Evolutionary conservation across 192 early-diverging fungal genomes (phyloP), one percentile per base, ranked within the genome.

Genomic region (Backusella tarrabulga): DNA sequence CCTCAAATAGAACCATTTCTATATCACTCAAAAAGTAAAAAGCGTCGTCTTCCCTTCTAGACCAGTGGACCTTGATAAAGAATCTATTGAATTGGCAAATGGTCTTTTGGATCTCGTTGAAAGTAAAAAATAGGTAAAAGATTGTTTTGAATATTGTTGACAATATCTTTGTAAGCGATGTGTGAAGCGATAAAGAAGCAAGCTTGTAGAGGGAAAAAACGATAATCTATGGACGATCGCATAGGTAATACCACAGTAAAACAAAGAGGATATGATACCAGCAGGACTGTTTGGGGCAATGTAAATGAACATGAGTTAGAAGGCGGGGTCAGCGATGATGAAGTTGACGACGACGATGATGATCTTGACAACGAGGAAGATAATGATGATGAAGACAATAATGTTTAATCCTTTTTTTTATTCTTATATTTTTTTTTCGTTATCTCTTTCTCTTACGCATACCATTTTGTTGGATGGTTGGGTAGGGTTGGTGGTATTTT

Each of bases 51-150:
- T 68, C 17, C 67, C 15, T 21, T 68, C 17, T n/a, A n/a, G n/a
- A 6, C 19, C 67, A n/a, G n/a, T 68, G 14, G 17, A 36, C 67
- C 15, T 68, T 68, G 67, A 3, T 38, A 5, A 68, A 68, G 34
- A 68, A 68, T 68, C 67, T 6, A 34, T 68, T 68, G 67, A 68
- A 68, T n/a, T 68, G 3, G 67, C 34, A 68, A 68, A 68, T 68
- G 67, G 67, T 68, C 67, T 68, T 68, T 68, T 68, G 67, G 67
- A 68, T 68, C 67, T 68, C 67, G 67, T 68, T 68, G 67, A 38
- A 36, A 68, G 67, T 68, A 19, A 35, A 68, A 68, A 68, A 68
- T n/a, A n/a, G n/a, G n/a, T n/a, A 68, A 68, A 68, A 68, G 67
- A 68, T 68, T 68, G 67, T 68, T 68, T 68, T 68, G 67, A 68